Percentiles rank a stretch among this genome's conserved stretches.
Conservation (phyloP, 306 rosid species). For the Quillaja saponaria region DNA sequence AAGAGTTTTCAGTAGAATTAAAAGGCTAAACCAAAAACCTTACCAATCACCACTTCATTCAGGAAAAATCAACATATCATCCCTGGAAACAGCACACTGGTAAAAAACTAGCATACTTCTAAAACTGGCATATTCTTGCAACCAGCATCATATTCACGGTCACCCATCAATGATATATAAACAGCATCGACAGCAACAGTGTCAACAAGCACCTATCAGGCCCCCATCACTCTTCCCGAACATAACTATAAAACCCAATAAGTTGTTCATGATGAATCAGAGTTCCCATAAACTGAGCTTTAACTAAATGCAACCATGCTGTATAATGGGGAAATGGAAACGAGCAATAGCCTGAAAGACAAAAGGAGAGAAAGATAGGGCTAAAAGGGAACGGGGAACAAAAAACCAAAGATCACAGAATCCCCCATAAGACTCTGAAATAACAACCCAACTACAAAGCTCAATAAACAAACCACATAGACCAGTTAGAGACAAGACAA, state of each 20-base stretch:
- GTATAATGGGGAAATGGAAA: conserved; percentile 13
- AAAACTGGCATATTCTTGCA: conserved; percentile 70
- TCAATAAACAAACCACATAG: conserved; percentile 32
- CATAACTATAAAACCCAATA: conserved; percentile 88
- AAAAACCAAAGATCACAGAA: conserved; percentile 20
- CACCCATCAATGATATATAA: conserved; percentile 66
- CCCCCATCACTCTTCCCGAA: conserved; percentile 62
- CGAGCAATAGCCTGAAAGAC: background rate
- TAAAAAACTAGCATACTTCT: conserved; percentile 57
- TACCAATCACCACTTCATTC: conserved; percentile 56
- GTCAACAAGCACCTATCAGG: conserved; percentile 64
- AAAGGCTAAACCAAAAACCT: conserved; percentile 45
- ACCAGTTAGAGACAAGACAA: conserved; percentile 33
- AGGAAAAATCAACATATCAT: conserved; percentile 49
- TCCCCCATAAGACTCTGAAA: conserved; percentile 19
- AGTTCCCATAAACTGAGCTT: conserved; percentile 28
- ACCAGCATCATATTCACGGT: conserved; percentile 68
- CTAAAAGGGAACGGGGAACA: background rate
- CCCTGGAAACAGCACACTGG: conserved; percentile 63
- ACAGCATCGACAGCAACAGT: conserved; percentile 69
- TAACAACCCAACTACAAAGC: conserved; percentile 39
- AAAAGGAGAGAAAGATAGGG: background rate
- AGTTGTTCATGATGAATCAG: conserved; percentile 54
- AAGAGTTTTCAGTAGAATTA: conserved; percentile 39
- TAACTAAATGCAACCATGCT: conserved; percentile 25